Evolutionary conservation across 2,329 filamentous ascomycete species (phyloP).

Genomic region (Monosporascus cannonballus): DNA sequence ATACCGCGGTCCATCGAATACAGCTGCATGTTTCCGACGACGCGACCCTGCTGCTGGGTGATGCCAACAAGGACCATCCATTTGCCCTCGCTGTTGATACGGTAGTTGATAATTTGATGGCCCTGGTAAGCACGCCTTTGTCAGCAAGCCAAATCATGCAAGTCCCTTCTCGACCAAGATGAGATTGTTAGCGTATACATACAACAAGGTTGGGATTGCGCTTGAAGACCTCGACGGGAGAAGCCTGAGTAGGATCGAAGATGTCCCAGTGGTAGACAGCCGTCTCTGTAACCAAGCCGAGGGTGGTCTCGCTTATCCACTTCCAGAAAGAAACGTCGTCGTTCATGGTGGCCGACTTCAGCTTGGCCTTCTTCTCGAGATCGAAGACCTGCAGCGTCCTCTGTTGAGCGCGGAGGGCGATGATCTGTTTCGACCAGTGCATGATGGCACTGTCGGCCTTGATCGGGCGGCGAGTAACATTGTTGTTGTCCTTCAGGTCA

Average conservation of each 20-base stretch:
- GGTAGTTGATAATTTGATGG: conserved; percentile 99
- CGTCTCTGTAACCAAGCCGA: conserved; percentile 86
- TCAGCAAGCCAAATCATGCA: background rate
- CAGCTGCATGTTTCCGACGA: conserved; percentile 93
- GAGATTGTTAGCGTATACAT: conserved; percentile 30
- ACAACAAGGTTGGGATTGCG: conserved; percentile 85
- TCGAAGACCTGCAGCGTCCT: conserved; percentile 98
- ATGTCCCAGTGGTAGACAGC: conserved; percentile 98
- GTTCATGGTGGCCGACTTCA: conserved; percentile 94
- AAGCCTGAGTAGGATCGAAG: conserved; percentile 72
- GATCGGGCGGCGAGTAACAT: conserved; percentile 89
- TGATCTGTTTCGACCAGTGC: conserved; percentile 96
- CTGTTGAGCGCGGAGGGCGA: conserved; percentile 90
- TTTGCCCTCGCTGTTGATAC: conserved; percentile 89
- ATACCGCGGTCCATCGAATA: conserved; percentile 95
- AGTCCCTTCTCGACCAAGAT: background rate
- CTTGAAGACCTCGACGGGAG: conserved; percentile 88
- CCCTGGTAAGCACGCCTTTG: conserved; percentile 47
- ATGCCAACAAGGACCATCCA: conserved; percentile 99
- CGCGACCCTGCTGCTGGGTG: conserved; percentile 84
- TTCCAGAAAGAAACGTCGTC: conserved; percentile 99
- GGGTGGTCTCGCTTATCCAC: conserved; percentile 86
- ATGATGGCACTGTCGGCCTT: conserved; percentile 99
- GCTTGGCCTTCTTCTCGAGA: conserved; percentile 83
- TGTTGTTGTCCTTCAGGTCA: conserved; percentile 96